Evolutionary conservation across 768 basidiomycete genomes (phyloP).

Genomic region (Leccinellum rugosiceps): DNA sequence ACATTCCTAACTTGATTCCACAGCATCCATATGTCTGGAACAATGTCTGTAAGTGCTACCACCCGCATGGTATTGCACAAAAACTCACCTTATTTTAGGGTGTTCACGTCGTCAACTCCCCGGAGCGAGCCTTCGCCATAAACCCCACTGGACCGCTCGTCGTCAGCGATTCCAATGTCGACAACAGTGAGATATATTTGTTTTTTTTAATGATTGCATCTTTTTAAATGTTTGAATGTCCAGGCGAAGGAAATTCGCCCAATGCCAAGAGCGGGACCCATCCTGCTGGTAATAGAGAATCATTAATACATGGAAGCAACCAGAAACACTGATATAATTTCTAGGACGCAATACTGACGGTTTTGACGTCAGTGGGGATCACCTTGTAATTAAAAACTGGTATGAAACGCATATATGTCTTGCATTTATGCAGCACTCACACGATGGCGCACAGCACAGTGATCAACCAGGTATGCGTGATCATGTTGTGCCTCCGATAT

Average conservation of each 20-base stretch:
- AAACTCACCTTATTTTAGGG: conserved; percentile 19
- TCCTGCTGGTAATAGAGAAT: conserved; percentile 39
- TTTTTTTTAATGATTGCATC: neutral
- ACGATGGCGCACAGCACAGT: conserved; percentile 12
- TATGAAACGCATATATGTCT: neutral
- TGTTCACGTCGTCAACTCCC: conserved; percentile 39
- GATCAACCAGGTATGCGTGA: conserved; percentile 22
- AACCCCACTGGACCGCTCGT: conserved; percentile 29
- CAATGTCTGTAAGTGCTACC: conserved; percentile 22
- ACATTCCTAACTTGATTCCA: neutral
- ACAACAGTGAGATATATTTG: conserved; percentile 47
- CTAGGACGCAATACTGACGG: conserved; percentile 50
- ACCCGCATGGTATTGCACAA: neutral
- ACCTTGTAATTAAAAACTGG: conserved; percentile 33
- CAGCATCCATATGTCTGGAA: conserved; percentile 42
- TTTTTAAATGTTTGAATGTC: neutral
- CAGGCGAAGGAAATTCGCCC: conserved; percentile 50
- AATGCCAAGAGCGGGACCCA: conserved; percentile 49
- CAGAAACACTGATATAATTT: neutral
- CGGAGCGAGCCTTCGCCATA: conserved; percentile 33
- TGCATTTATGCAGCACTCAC: neutral
- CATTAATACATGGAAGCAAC: neutral
- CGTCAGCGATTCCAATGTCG: conserved; percentile 48
- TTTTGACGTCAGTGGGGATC: conserved; percentile 41
- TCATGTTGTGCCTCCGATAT: neutral